Evolutionary conservation across 1,139 yeast species (phyloP).

Genomic region (Geotrichum macrosporum): DNA sequence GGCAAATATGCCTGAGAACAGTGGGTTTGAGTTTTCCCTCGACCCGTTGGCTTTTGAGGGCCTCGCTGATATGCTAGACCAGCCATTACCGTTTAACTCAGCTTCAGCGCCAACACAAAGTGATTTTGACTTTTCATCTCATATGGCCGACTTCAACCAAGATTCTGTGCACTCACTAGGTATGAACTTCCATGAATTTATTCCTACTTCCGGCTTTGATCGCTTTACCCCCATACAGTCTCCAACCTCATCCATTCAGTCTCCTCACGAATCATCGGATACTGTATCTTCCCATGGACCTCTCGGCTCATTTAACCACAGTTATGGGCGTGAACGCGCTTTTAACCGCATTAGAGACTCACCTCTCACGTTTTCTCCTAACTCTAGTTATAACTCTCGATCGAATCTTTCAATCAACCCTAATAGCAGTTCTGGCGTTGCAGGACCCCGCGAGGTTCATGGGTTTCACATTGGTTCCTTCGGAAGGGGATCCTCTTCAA

Average conservation of each 20-base stretch:
- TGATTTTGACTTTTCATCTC: conserved; percentile 10
- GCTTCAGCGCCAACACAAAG: conserved; percentile 2
- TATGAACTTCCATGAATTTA: conserved; percentile 18
- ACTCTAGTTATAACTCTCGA: conserved; percentile 5
- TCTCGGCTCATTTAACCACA: neutral
- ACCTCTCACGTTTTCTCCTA: conserved; percentile 1
- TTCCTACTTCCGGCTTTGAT: conserved; percentile 11
- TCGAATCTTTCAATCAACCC: conserved; percentile 23
- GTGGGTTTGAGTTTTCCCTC: conserved; percentile 32
- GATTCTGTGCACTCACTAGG: conserved; percentile 9
- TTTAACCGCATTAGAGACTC: neutral
- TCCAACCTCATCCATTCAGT: conserved; percentile 3
- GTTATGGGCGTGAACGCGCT: neutral
- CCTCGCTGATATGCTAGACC: conserved; percentile 22
- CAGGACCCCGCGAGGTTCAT: conserved; percentile 25
- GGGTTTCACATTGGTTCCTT: conserved; percentile 18
- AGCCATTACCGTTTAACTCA: conserved; percentile 3
- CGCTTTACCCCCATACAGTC: conserved; percentile 9
- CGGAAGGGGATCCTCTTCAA: conserved; percentile 10
- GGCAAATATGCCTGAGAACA: conserved; percentile 10
- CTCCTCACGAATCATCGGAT: neutral
- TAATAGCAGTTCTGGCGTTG: conserved; percentile 23
- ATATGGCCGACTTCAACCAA: conserved; percentile 8
- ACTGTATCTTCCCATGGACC: neutral
- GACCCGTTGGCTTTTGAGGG: conserved; percentile 37